A percentile compares a stretch with the other conserved stretches of the same genome.
Evolutionary conservation across 1,284 basidiomycete genomes (phyloP).

Genomic region (Pterulicium gracile): DNA sequence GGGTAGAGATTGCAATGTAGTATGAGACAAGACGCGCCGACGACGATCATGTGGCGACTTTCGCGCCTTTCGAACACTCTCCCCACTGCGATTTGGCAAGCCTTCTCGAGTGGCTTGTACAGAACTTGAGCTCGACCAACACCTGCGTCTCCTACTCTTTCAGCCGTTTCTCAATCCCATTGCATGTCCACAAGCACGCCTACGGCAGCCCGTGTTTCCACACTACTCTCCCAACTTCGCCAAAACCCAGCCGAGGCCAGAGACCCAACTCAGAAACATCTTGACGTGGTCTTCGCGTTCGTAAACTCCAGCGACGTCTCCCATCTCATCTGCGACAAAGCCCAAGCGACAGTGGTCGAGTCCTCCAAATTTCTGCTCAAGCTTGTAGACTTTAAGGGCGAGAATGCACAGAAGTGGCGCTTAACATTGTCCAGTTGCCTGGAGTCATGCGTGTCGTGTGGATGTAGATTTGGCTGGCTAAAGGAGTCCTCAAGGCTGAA

Average conservation of each 20-base stretch:
- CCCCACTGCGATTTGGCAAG: too few relatives aligned
- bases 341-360: constrained; percentile 37
- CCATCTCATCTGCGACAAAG: constrained; percentile 68
- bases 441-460: constrained; percentile 54
- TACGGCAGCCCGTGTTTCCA: constrained; percentile 25
- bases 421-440: constrained; percentile 44
- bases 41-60: too few relatives aligned
- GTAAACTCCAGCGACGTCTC: constrained; percentile 24
- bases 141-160: not conserved
- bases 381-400: constrained; percentile 66
- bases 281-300: constrained; percentile 32
- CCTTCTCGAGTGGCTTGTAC: too few relatives aligned
- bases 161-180: not conserved
- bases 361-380: constrained; percentile 73
- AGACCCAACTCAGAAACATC: constrained; percentile 39
- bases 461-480: constrained; percentile 49
- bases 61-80: too few relatives aligned
- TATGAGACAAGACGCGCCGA: too few relatives aligned
- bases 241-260: constrained; percentile 50
- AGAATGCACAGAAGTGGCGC: constrained; percentile 54
- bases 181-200: constrained; percentile 15
- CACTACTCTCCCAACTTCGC: constrained; percentile 37
- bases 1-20: too few relatives aligned
- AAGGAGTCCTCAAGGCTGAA: constrained; percentile 52
- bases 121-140: too few relatives aligned